These are phyloP conservation scores for Trifolium dubium DNA, from an alignment of 306 rosid genomes.

Conservation along the genomic window DNA sequence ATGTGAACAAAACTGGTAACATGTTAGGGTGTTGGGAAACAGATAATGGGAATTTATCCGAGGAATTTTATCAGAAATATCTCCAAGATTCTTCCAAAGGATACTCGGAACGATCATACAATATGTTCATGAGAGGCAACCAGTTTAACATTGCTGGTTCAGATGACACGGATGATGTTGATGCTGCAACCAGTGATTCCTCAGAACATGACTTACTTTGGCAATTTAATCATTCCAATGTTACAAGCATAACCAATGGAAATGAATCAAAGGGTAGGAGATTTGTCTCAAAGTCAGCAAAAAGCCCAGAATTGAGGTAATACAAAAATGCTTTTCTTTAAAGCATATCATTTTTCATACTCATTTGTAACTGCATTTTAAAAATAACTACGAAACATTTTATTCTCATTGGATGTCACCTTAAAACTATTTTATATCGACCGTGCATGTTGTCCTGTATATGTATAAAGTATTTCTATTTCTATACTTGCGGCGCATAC, in stretches of 20 bases:
- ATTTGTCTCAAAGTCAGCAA: slow-evolving; percentile 50
- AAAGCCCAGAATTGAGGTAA: slow-evolving; percentile 84
- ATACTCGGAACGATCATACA: slow-evolving; percentile 66
- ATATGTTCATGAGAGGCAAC: slow-evolving; percentile 64
- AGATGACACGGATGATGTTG: slow-evolving; percentile 81
- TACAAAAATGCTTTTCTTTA: background rate
- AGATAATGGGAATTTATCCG: slow-evolving; percentile 69
- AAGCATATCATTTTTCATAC: background rate
- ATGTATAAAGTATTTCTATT: background rate
- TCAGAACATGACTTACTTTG: slow-evolving; percentile 93
- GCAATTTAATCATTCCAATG: slow-evolving; percentile 82
- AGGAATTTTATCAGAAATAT: slow-evolving; percentile 79
- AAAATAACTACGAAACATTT: background rate
- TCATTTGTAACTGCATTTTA: background rate
- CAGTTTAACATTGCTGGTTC: slow-evolving; percentile 64
- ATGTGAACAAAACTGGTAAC: slow-evolving; percentile 59
- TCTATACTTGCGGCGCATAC: background rate
- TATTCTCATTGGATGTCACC: background rate
- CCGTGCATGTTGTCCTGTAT: background rate
- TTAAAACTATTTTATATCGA: background rate
- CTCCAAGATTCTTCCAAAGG: slow-evolving; percentile 78
- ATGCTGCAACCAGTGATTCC: slow-evolving; percentile 94
- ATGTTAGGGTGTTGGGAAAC: slow-evolving; percentile 75
- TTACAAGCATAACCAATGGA: slow-evolving; percentile 55
- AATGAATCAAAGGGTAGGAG: slow-evolving; percentile 61